Percentiles rank a stretch among this genome's conserved stretches.
Evolutionary conservation across 2,329 filamentous ascomycete species (phyloP).

Genomic region (Apiospora hydei): DNA sequence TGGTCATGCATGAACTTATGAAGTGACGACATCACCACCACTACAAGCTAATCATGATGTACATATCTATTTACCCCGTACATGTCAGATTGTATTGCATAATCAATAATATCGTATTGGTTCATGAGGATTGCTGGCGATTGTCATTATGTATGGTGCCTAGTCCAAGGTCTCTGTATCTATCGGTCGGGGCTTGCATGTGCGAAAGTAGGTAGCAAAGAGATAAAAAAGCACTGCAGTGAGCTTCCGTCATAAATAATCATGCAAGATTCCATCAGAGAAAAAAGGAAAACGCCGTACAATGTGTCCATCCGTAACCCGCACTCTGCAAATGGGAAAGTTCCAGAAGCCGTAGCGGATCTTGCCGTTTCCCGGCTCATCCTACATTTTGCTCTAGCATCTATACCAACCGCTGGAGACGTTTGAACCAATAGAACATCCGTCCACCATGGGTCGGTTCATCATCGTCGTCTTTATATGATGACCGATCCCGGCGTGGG

Average conservation of each 20-base stretch:
- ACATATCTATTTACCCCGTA: neutral
- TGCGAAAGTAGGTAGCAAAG: neutral
- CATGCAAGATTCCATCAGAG: neutral
- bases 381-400: neutral
- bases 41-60: neutral
- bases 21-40: neutral
- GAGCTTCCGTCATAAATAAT: neutral
- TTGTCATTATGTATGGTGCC: constrained; percentile 9
- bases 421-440: neutral
- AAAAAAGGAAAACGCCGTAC: neutral
- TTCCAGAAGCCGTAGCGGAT: neutral
- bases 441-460: neutral
- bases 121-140: neutral
- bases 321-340: neutral
- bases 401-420: neutral
- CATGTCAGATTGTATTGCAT: neutral
- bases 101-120: neutral
- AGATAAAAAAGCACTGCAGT: neutral
- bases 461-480: neutral
- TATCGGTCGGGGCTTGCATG: neutral
- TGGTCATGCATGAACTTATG: neutral
- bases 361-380: neutral
- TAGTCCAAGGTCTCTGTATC: neutral
- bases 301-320: constrained; percentile 1
- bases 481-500: neutral